A percentile compares a stretch with the other conserved stretches of the same genome.
Evolutionary conservation across 306 rosid genomes (phyloP).

Genomic region (Rubus idaeus): DNA sequence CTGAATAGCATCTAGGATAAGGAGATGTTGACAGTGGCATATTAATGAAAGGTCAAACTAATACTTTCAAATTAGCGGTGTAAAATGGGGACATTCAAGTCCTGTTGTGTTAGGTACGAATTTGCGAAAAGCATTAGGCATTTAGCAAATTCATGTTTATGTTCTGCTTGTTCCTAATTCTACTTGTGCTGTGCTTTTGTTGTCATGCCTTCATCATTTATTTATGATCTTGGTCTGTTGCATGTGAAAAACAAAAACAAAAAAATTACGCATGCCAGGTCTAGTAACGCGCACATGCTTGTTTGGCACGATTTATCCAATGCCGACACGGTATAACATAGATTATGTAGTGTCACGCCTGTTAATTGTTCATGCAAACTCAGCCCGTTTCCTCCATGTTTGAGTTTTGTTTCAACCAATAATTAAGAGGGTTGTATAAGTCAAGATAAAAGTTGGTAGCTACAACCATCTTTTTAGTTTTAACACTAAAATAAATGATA

Average conservation of each 20-base stretch:
- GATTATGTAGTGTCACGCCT: not conserved
- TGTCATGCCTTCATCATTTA: not conserved
- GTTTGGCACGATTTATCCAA: not conserved
- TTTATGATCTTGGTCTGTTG: not conserved
- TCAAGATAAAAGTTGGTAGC: not conserved
- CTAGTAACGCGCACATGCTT: not conserved
- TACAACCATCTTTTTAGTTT: not conserved
- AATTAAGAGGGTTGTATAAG: not conserved
- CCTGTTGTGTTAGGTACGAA: not conserved
- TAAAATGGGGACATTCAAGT: not conserved
- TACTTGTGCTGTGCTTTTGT: not conserved
- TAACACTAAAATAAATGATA: not conserved
- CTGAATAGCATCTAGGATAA: not conserved
- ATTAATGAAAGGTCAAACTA: not conserved
- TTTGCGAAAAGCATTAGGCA: not conserved
- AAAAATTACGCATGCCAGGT: not conserved
- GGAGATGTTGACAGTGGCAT: not conserved
- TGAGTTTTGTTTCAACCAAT: not conserved
- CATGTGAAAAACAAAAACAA: not conserved
- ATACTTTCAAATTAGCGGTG: not conserved
- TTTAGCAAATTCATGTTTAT: not conserved
- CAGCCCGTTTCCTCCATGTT: not conserved
- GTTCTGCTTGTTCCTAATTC: not conserved
- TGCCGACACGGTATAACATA: not conserved
- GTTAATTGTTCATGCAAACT: not conserved